Evolutionary conservation across 2,329 filamentous ascomycete species (phyloP).

Genomic region (Hortaea sp.): DNA sequence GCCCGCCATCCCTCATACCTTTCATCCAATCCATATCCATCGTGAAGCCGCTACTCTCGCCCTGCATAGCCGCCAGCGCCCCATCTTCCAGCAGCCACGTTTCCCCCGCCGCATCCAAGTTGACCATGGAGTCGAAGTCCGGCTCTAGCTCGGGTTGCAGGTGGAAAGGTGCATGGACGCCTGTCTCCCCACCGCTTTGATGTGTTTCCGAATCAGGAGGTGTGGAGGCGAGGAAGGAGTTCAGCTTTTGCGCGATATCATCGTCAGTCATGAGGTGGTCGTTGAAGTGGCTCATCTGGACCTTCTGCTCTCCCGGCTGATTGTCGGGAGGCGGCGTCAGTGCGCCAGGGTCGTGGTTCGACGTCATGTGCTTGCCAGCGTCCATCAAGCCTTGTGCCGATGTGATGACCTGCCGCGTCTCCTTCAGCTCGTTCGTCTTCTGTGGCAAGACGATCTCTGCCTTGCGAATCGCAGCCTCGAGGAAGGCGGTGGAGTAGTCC

Average conservation of each 20-base stretch:
- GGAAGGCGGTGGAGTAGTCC: slow-evolving; percentile 90
- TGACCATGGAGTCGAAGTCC: slow-evolving; percentile 28
- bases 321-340: slow-evolving; percentile 23
- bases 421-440: slow-evolving; percentile 21
- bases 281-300: not conserved
- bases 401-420: slow-evolving; percentile 25
- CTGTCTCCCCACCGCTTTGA: slow-evolving; percentile 1
- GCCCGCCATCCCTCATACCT: slow-evolving; percentile 18
- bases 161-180: not conserved
- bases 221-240: slow-evolving; percentile 41
- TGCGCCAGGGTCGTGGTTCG: slow-evolving; percentile 8
- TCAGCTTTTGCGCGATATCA: slow-evolving; percentile 37
- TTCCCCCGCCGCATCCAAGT: slow-evolving; percentile 27
- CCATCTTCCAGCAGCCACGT: slow-evolving; percentile 24
- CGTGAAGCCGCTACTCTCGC: slow-evolving; percentile 23
- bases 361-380: slow-evolving; percentile 30
- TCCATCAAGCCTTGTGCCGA: slow-evolving; percentile 38
- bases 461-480: slow-evolving; percentile 85
- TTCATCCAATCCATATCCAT: slow-evolving; percentile 28
- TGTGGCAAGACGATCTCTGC: slow-evolving; percentile 62
- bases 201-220: slow-evolving; percentile 33
- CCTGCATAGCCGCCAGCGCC: slow-evolving; percentile 23
- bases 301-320: not conserved
- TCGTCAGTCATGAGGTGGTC: slow-evolving; percentile 29
- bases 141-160: slow-evolving; percentile 19